Evolutionary conservation across 805 yeast species (phyloP).

Genomic region (Wickerhamomyces chambardii): DNA sequence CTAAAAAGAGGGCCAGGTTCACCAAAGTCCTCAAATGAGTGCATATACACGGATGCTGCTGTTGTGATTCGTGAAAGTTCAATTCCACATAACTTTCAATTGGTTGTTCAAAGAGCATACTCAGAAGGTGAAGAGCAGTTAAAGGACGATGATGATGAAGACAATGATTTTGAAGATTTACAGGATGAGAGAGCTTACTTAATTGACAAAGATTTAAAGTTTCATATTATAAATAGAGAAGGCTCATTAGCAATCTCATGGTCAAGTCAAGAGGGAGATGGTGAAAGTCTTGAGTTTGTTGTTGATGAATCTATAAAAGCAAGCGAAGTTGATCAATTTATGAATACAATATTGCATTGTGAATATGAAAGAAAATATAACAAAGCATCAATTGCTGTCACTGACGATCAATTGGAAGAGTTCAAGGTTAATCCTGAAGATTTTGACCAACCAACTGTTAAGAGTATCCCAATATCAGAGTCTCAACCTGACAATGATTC

Average conservation of each 20-base stretch:
- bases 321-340: constrained; percentile 50
- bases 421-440: constrained; percentile 34
- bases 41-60: constrained; percentile 73
- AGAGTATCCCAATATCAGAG: background rate
- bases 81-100: constrained; percentile 55
- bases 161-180: constrained; percentile 22
- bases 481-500: constrained; percentile 14
- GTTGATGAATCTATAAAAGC: constrained; percentile 50
- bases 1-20: constrained; percentile 67
- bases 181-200: constrained; percentile 67
- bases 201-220: constrained; percentile 49
- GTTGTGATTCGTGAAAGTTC: constrained; percentile 64
- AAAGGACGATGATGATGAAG: constrained; percentile 42
- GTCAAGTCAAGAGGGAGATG: constrained; percentile 86
- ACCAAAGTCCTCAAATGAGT: constrained; percentile 83
- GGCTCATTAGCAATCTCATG: constrained; percentile 61
- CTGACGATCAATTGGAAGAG: constrained; percentile 42
- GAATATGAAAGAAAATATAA: constrained; percentile 70
- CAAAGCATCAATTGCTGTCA: constrained; percentile 35
- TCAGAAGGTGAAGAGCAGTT: constrained; percentile 56
- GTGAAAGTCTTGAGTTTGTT: constrained; percentile 76
- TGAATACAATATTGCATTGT: constrained; percentile 53
- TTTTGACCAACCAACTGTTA: constrained; percentile 8
- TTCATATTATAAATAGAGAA: constrained; percentile 43
- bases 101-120: constrained; percentile 59